Base-by-base conservation (phyloP, 345 rosid genomes). In the Hypericum perforatum region DNA sequence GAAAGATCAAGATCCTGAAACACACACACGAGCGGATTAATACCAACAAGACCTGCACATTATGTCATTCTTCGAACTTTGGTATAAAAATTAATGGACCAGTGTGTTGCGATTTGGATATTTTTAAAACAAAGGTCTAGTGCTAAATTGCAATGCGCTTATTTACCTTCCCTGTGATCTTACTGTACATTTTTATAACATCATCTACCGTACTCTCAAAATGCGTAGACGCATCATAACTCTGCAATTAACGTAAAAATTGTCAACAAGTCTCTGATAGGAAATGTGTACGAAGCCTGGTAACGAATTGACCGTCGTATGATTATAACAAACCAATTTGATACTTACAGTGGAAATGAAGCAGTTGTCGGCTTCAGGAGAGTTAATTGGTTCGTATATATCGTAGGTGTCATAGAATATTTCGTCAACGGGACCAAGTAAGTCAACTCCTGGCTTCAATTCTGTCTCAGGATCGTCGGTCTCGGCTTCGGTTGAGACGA, bases 401-500 rank as follows among this genome's bases (percentile, higher is more conserved):
- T 92, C 98, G 5, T 83, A 83, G 15, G 74, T 77, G 57, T 92
- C 95, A 11, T 67, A 88, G 74, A 88, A 85, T 54, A 88, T 80
- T 58, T 88, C 86, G 58, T 92, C 94, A 29, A 88, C 70, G 4
- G 82, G 72, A 11, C 95, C 94, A 39, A 92, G 76, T 6, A 85
- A 70, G 45, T 83, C 86, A 9, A 79, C 70, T n/a, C 96, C 96
- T 2, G 96, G 79, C 82, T 88, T 84, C 59, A 92, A 55, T 62
- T 92, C 95, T 7, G 65, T 63, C 69, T 92, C 78, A 59, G 96
- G 96, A 48, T 76, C 51, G 57, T 83, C 81, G 0, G 95, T 92
- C 66, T 92, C 96, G 32, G 96, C 96, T 67, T 92, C 98, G 43
- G 96, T 75, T 29, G 95, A 72, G 63, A 92, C 91, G 38, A 88